Conservation (phyloP, 306 rosid genomes). For the Chamaecrista fasciculata region DNA sequence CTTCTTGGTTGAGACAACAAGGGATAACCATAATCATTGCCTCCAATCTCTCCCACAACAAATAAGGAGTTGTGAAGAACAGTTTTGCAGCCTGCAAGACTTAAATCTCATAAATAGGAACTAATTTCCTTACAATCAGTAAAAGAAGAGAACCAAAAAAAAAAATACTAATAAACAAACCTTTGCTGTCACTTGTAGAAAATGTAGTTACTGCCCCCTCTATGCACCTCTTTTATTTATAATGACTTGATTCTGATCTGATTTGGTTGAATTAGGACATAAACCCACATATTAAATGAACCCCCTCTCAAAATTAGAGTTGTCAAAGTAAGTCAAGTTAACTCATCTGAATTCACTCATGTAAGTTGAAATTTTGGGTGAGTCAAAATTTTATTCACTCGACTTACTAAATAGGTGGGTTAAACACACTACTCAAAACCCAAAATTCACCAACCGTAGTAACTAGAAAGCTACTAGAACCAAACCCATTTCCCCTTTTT, state of each 20-base stretch:
- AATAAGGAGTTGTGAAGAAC: conserved; percentile 41
- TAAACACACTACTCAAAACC: no score
- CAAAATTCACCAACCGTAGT: no score
- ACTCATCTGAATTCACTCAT: no score
- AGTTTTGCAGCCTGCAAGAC: conserved; percentile 44
- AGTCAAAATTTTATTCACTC: no score
- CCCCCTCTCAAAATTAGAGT: no score
- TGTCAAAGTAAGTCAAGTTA: no score
- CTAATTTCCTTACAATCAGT: neutral
- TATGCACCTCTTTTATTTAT: neutral
- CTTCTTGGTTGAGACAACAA: conserved; percentile 26
- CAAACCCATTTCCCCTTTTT: neutral
- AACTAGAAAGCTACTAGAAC: no score
- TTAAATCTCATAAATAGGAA: conserved; percentile 23
- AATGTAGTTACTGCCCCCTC: neutral
- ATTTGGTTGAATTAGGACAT: neutral
- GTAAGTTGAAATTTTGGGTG: no score
- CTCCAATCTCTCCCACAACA: conserved; percentile 71
- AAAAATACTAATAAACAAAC: no score
- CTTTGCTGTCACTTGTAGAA: neutral
- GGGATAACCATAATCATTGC: conserved; percentile 55
- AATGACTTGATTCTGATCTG: neutral
- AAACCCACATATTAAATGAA: neutral
- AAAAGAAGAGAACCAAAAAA: neutral
- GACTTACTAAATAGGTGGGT: no score